Base-by-base conservation (phyloP, 345 rosid genomes). In the Dovyalis caffra region DNA sequence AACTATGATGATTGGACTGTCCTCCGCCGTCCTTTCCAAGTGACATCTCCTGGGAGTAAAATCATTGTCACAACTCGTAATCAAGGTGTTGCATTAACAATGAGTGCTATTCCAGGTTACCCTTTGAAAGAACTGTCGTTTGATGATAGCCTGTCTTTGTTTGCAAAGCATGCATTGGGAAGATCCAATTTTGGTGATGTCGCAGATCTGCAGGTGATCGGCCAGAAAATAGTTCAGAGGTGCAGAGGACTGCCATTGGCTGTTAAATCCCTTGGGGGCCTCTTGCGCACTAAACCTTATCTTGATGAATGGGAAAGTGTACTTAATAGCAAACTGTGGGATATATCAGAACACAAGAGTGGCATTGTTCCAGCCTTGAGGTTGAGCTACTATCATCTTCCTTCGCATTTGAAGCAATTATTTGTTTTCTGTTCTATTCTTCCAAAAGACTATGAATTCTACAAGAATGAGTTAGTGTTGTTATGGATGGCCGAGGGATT, bases 401-500 rank as follows among this genome's bases (percentile, higher is more conserved):
- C 79, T 47, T 75, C 76, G 0, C 57, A 47, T 58, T 15, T 75
- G 1, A 79, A 79, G 43, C 66, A 75, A 32, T 79, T 72, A 28
- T 79, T 79, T 47, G 72, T 65, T 21, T 80, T 71, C 20, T 75
- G 83, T 67, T 61, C 76, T 29, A 60, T 71, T 6, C 31, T 81
- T 63, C 75, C 80, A 1, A 81, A 73, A 5, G 73, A 69, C 25
- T 73, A 77, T 58, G 73, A 73, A 37, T 73, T 77, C 4, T 65
- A 77, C 6, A 63, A 77, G 78, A 61, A 73, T 12, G 72, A 81
- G 33, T 15, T 81, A 35, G 66, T 80, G 21, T 3, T 58, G 1
- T 18, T 76, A 32, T 80, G 83, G 83, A 80, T 76, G 70, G 74
- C 77, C 29, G 77, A 76, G 32, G 83, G 79, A 16, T 37, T 67